phyloP scores from a whole-genome alignment of 129 eudicot species.

The Erigeron canadensis region DNA sequence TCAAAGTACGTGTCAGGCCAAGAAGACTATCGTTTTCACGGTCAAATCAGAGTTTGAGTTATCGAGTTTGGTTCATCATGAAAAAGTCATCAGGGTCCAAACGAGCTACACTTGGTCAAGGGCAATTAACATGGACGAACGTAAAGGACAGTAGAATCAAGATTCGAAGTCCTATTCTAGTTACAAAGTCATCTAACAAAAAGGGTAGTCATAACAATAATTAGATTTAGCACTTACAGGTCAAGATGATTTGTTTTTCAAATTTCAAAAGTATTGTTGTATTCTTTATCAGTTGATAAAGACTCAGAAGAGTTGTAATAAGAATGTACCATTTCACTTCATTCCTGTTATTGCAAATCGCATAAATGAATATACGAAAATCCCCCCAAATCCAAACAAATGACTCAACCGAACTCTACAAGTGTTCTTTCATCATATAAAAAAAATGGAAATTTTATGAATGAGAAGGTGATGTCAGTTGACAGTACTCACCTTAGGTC shows the following conservation, averaged over 20 bases:
- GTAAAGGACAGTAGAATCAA: conserved; percentile 34
- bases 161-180: conserved; percentile 79
- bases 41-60: conserved; percentile 58
- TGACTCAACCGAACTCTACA: not conserved
- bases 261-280: conserved; percentile 20
- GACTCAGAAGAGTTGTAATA: conserved; percentile 24
- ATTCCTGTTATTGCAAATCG: conserved; percentile 6
- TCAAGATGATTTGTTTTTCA: conserved; percentile 12
- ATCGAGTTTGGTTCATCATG: conserved; percentile 65
- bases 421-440: conserved; percentile 8
- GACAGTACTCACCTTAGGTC: conserved; percentile 32
- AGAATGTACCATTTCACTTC: conserved; percentile 23
- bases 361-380: conserved; percentile 16
- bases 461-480: conserved; percentile 23
- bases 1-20: conserved; percentile 73
- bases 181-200: conserved; percentile 55
- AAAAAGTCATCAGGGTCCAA: conserved; percentile 35
- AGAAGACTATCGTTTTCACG: conserved; percentile 47
- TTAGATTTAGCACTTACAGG: not conserved
- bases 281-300: conserved; percentile 44
- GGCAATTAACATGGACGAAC: conserved; percentile 67
- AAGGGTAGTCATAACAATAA: conserved; percentile 14
- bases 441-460: conserved; percentile 24
- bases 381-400: not conserved
- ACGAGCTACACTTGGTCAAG: conserved; percentile 43